Base-by-base conservation (phyloP, 805 yeast genomes). In the Suhomyces emberorum region DNA sequence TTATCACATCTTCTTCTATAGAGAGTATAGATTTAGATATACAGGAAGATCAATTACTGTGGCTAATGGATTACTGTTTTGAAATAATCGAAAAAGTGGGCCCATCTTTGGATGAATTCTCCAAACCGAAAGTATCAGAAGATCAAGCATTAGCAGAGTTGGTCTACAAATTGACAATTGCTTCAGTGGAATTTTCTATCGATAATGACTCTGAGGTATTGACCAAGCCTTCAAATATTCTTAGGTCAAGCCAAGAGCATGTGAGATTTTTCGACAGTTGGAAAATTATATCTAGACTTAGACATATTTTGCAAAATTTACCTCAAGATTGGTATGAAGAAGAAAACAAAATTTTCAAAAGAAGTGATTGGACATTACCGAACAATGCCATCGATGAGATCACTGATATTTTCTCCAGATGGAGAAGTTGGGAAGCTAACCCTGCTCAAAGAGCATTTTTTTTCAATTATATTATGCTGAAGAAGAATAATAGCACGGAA, bases 351-450 rank as follows among this genome's bases (percentile, higher is more conserved):
- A 36, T 47, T 15, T 55, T 75, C 32, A 49, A 54, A 1, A 39
- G 47, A 1, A 44, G 55, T 2, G 42, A 58, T 0, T 71, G 77
- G 66, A 55, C 56, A 12, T 67, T 76, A 0, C 81, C 87, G 0
- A 44, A 41, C 0, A 62, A 70, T 42, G 88, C 88, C 0, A 66
- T 69, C 40, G 62, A 65, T 7, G 70, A 70, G 11, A 84, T 86
- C 2, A 56, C 77, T 16, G 61, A 69, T 3, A 69, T 79, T 1
- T 88, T 88, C 49, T 67, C 80, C 0, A 66, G 72, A 10, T 93
- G 98, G 97, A 76, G 97, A 66, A 78, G 79, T 41, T 89, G 98
- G 97, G 98, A 91, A 49, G 81, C 84, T 29, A 69, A 79, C 21
- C 76, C 77, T 48, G 72, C 79, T 15, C 72, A 72, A n/a, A 63